Evolutionary conservation across 2,329 filamentous ascomycete species (phyloP), one percentile per base, ranked within the genome.

Genomic region (Rosellinia necatrix): DNA sequence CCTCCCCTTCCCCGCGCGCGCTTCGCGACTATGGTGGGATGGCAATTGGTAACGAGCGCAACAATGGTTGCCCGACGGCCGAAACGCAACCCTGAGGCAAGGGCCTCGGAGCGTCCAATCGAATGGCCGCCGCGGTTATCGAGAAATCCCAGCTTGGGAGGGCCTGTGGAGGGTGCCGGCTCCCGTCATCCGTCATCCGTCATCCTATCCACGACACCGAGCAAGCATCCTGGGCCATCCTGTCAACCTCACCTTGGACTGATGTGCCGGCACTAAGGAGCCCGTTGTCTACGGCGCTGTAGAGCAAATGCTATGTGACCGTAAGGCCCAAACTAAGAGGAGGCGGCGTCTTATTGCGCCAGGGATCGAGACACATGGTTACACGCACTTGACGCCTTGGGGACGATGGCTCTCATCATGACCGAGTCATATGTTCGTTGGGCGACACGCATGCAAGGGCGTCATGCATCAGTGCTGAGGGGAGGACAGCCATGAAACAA

Each of bases 381-480:
- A 51, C 49, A 60, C 41, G 25, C 17, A 49, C 32, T n/a, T 24
- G 35, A 24, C 40, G 44, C 52, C 30, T 29, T 29, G 47, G 50
- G 53, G 37, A 49, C 52, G 49, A 46, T 49, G 19, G 27, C 43
- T 38, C 46, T 56, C 27, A 30, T 53, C 49, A 44, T 49, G 49
- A 38, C 24, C 29, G 22, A 24, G 56, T 53, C 53, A 56, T 30
- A 44, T 48, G 53, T 40, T 53, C 35, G 42, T 24, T 48, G 35
- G 46, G 34, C 17, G 35, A 58, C 53, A 34, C 44, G 49, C 50
- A 46, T 56, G 55, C 44, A 37, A 44, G 58, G 46, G 50, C 34
- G 32, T 40, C 37, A 40, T 53, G 7, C 49, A 43, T 40, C 43
- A 30, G 30, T 24, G 32, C n/a, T 24, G 27, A 25, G 44, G 32